phyloP scores from a whole-genome alignment of 352 stramenopile genomes.

The Globisporangium paroecandrum region DNA sequence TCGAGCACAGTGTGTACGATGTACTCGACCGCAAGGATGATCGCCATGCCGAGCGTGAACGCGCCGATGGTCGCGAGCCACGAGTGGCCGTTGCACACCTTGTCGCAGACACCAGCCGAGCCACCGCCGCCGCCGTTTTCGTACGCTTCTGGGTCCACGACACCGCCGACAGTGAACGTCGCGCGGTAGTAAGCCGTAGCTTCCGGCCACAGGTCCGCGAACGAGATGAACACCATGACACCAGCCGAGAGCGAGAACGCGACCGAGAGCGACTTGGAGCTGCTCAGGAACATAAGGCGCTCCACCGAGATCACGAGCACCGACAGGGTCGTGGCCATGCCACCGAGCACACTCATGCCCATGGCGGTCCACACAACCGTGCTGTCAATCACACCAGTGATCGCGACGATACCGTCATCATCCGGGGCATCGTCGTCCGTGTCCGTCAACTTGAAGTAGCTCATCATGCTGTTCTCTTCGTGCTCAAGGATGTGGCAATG shows the following conservation, averaged over 20 bases:
- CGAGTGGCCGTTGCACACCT: conserved; percentile 52
- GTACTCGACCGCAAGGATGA: conserved; percentile 66
- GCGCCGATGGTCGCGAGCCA: conserved; percentile 53
- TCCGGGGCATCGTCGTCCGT: conserved; percentile 40
- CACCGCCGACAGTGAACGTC: conserved; percentile 49
- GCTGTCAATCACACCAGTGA: conserved; percentile 36
- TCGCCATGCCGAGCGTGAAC: conserved; percentile 58
- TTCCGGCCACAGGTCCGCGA: conserved; percentile 62
- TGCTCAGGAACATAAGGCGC: conserved; percentile 60
- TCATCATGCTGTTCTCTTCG: conserved; percentile 77
- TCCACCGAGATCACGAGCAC: conserved; percentile 67
- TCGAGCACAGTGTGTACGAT: conserved; percentile 55
- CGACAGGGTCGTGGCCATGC: conserved; percentile 63
- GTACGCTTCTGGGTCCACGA: conserved; percentile 59
- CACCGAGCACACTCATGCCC: conserved; percentile 70
- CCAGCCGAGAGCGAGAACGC: conserved; percentile 70
- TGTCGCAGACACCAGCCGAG: conserved; percentile 46
- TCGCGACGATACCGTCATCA: conserved; percentile 36
- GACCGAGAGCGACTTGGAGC: conserved; percentile 50
- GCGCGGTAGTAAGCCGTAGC: conserved; percentile 54
- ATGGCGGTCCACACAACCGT: conserved; percentile 58
- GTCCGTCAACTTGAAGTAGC: conserved; percentile 54
- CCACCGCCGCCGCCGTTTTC: conserved; percentile 42
- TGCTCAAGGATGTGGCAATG: conserved; percentile 81
- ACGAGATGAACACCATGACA: conserved; percentile 78